Conservation (phyloP, 2,329 filamentous ascomycete genomes). For the Xylogone sp. region DNA sequence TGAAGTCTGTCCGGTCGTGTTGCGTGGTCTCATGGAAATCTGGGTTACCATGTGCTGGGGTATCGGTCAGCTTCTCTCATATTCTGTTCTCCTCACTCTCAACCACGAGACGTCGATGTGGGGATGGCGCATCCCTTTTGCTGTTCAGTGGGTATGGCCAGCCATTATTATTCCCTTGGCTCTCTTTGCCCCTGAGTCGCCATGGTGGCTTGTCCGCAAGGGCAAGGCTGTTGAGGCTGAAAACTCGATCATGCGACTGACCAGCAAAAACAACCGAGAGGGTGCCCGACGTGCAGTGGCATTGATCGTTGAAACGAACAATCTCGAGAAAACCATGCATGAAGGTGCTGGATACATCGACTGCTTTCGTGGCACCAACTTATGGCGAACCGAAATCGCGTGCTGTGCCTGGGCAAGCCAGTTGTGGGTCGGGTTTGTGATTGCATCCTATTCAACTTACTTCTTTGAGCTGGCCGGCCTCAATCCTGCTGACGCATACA, state of each 20-base stretch:
- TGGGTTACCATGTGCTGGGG: constrained; percentile 50
- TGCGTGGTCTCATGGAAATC: constrained; percentile 46
- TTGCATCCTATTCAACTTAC: constrained; percentile 39
- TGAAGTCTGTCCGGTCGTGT: constrained; percentile 46
- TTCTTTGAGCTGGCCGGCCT: constrained; percentile 43
- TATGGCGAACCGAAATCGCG: constrained; percentile 17
- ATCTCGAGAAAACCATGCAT: constrained; percentile 41
- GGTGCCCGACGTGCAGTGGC: constrained; percentile 34
- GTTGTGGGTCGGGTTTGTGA: constrained; percentile 23
- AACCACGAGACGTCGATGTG: background rate
- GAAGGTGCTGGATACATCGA: constrained; percentile 28
- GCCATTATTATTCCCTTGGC: constrained; percentile 38
- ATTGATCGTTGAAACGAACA: constrained; percentile 26
- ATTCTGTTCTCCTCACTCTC: constrained; percentile 47
- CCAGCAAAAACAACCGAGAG: constrained; percentile 20
- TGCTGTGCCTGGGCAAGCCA: constrained; percentile 12
- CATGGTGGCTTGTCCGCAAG: constrained; percentile 42
- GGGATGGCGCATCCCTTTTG: constrained; percentile 8
- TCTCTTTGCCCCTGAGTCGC: constrained; percentile 40
- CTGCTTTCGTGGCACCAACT: constrained; percentile 18
- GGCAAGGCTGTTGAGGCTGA: constrained; percentile 38
- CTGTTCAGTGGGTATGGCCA: constrained; percentile 40
- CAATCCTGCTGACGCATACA: constrained; percentile 40
- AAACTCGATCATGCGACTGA: constrained; percentile 38
- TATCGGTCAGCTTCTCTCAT: constrained; percentile 40